Percentiles rank a stretch among this genome's conserved stretches.
Conservation (phyloP, 148 eudicot species). For the Suaeda aralocaspica region DNA sequence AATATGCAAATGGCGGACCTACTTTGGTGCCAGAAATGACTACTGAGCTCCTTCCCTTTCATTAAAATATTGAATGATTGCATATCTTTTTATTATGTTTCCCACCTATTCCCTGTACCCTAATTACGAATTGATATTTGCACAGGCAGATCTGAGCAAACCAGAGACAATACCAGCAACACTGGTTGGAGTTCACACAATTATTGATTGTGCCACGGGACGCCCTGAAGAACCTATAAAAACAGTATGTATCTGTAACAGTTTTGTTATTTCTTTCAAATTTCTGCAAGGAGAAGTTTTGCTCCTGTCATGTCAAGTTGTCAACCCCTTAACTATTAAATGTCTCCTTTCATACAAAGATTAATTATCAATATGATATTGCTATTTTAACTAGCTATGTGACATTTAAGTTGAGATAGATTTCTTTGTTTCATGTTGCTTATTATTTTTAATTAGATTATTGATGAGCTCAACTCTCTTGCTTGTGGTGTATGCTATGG, state of each 20-base stretch:
- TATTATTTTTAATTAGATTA: not conserved
- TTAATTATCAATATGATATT: not conserved
- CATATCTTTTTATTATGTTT: not conserved
- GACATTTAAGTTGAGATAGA: too few relatives aligned
- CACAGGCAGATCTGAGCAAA: constrained; percentile 86
- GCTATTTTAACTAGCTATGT: not conserved
- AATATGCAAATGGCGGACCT: not conserved
- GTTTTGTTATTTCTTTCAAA: not conserved
- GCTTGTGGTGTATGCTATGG: not conserved
- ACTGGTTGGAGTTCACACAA: constrained; percentile 84
- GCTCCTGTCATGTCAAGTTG: not conserved
- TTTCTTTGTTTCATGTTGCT: not conserved
- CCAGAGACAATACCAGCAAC: constrained; percentile 97
- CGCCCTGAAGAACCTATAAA: constrained; percentile 99
- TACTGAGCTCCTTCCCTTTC: not conserved
- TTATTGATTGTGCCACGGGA: constrained; percentile 96
- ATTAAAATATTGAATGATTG: not conserved
- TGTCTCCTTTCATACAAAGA: not conserved
- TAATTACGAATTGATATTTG: constrained; percentile 29
- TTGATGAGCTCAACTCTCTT: not conserved
- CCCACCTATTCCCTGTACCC: constrained; percentile 5
- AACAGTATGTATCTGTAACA: constrained; percentile 51
- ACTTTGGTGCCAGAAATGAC: not conserved
- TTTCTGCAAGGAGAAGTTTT: not conserved
- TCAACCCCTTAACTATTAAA: not conserved